Evolutionary conservation across 306 rosid genomes (phyloP).

Genomic region (Acacia acuminata): DNA sequence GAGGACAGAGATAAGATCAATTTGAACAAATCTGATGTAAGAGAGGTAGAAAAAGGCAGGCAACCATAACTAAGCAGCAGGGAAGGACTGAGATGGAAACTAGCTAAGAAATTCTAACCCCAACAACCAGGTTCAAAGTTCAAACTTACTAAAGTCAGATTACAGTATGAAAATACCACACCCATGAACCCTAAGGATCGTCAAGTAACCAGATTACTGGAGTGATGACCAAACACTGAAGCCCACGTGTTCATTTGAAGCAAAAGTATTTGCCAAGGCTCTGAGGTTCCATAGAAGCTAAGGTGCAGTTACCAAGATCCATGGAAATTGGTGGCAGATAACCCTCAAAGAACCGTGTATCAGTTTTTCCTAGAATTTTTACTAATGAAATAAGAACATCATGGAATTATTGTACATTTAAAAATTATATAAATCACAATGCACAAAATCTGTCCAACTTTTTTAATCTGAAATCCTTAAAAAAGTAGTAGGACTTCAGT

Average conservation of each 20-base stretch:
- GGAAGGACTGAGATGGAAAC: neutral
- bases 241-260: neutral
- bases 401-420: neutral
- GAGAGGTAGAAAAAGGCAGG: slow-evolving; percentile 19
- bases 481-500: neutral
- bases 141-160: neutral
- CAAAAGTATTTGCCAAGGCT: neutral
- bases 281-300: neutral
- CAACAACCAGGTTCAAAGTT: neutral
- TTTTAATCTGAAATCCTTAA: neutral
- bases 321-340: neutral
- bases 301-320: neutral
- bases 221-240: neutral
- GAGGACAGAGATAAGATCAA: slow-evolving; percentile 23
- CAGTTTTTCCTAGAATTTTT: neutral
- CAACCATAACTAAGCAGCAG: slow-evolving; percentile 6
- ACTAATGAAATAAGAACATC: neutral
- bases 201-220: neutral
- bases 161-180: neutral
- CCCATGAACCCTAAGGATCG: neutral
- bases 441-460: slow-evolving; percentile 4
- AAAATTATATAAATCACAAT: neutral
- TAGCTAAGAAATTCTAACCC: slow-evolving; percentile 8
- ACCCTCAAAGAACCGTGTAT: neutral
- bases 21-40: slow-evolving; percentile 13